phyloP scores from a whole-genome alignment of 2,329 filamentous ascomycete genomes.

The Didymella keratinophila region DNA sequence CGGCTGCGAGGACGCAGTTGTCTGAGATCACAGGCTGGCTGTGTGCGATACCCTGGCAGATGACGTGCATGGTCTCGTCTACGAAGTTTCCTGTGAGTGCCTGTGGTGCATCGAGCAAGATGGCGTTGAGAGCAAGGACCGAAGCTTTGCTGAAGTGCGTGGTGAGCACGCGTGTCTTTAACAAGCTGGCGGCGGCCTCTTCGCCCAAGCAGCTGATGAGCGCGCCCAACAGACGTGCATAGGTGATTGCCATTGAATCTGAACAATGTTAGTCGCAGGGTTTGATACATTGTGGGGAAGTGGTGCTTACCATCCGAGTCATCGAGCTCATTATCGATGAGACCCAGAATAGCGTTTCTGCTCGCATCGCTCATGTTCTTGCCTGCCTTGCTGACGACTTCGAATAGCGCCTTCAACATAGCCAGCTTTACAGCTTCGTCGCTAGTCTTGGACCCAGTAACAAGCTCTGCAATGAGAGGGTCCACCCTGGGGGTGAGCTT shows the following conservation, averaged over 20 bases:
- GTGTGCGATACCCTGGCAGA: constrained; percentile 80
- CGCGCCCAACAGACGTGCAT: constrained; percentile 87
- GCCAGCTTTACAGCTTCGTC: constrained; percentile 89
- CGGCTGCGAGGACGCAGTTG: constrained; percentile 86
- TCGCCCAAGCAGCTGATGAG: constrained; percentile 84
- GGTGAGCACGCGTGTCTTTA: constrained; percentile 79
- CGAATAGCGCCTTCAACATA: constrained; percentile 96
- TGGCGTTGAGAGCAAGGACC: constrained; percentile 85
- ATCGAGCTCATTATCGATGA: constrained; percentile 86
- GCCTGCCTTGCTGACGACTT: constrained; percentile 94
- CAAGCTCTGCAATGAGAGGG: constrained; percentile 88
- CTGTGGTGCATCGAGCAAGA: constrained; percentile 80
- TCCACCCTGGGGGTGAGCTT: constrained; percentile 95
- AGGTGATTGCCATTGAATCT: constrained; percentile 82
- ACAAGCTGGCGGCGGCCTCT: constrained; percentile 69
- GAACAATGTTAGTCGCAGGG: not conserved
- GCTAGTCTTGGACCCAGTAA: constrained; percentile 91
- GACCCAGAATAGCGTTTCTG: constrained; percentile 79
- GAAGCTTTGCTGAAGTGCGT: constrained; percentile 79
- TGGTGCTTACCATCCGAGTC: constrained; percentile 70
- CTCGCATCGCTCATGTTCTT: constrained; percentile 93
- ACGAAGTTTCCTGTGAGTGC: constrained; percentile 72
- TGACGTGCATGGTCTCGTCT: constrained; percentile 77
- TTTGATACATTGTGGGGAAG: not conserved
- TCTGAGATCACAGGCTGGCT: constrained; percentile 81